Conservation (phyloP, 345 rosid genomes). For the Psidium guajava region DNA sequence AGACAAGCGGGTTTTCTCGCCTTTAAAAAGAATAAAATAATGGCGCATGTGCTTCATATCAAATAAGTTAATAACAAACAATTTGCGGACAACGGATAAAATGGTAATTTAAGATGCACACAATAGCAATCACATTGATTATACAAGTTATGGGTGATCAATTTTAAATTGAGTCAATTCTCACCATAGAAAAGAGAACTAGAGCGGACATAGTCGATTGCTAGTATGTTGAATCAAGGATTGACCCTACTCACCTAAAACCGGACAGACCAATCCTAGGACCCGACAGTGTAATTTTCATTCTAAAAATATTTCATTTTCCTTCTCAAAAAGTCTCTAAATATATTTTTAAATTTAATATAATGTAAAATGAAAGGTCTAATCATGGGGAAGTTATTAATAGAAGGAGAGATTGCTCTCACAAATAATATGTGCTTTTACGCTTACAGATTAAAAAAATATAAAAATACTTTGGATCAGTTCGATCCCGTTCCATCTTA, state of each 20-base stretch:
- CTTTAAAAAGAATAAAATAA: neutral
- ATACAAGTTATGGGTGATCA: neutral
- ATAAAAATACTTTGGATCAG: too few species aligned
- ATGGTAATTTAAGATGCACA: neutral
- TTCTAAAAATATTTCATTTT: too few species aligned
- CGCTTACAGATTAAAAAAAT: too few species aligned
- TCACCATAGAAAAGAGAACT: rapidly evolving
- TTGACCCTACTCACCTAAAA: neutral
- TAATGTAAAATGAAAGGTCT: too few species aligned
- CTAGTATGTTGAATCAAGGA: rapidly evolving
- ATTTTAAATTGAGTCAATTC: rapidly evolving
- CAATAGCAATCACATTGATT: neutral
- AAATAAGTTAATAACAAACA: neutral
- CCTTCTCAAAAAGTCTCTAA: too few species aligned
- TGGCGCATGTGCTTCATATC: neutral
- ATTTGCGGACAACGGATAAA: neutral
- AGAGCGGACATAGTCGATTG: rapidly evolving
- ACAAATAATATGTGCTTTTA: too few species aligned
- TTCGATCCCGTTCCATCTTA: too few species aligned
- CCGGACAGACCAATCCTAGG: rapidly evolving
- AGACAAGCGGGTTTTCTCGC: neutral
- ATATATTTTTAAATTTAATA: too few species aligned
- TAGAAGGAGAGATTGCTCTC: too few species aligned
- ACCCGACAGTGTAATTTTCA: too few species aligned
- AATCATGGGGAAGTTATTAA: too few species aligned